Evolutionary conservation across 352 stramenopile species (phyloP), one percentile per base, ranked within the genome.

Genomic region (Phytophthora foliorum): DNA sequence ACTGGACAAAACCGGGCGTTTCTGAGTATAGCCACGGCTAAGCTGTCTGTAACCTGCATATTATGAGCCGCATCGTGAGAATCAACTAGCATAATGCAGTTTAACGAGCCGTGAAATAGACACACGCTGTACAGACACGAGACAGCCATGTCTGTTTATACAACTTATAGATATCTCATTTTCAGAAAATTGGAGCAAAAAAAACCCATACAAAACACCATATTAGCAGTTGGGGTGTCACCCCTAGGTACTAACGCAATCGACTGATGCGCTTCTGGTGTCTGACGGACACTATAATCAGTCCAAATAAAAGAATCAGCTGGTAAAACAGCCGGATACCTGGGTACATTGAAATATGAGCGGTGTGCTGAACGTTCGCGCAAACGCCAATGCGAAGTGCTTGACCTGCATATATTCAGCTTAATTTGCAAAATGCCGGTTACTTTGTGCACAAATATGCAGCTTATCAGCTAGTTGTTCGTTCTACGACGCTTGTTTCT

Each of bases 201-300:
- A 58, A 21, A 29, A 39, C 52, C 22, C 24, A 58, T 39, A 49
- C 22, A 49, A 58, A 58, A 16, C 24, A 25, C 6, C 24, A 36
- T 39, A 38, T 24, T n/a, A 1, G 8, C 41, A 27, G 52, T 49
- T 22, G 34, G 36, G 41, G 36, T 48, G 51, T 57, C 34, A 48
- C 22, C 51, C 34, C 22, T 36, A 57, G 1, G 38, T 21, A 21
- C 13, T 46, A 25, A 11, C n/a, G 39, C n/a, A 46, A 46, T 24
- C 39, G 25, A 3, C 5, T 22, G n/a, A 46, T 25, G n/a, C 39
- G 39, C 16, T 24, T 46, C 36, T 3, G 2, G 36, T 11, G 19
- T n/a, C n/a, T n/a, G n/a, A n/a, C n/a, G n/a, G n/a, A n/a, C n/a
- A 11, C 2, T 21, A 42, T 42, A 42, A 16, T 21, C 36, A 42